Base-by-base conservation (phyloP, 2,329 filamentous ascomycete genomes). In the Aspergillus sp. region DNA sequence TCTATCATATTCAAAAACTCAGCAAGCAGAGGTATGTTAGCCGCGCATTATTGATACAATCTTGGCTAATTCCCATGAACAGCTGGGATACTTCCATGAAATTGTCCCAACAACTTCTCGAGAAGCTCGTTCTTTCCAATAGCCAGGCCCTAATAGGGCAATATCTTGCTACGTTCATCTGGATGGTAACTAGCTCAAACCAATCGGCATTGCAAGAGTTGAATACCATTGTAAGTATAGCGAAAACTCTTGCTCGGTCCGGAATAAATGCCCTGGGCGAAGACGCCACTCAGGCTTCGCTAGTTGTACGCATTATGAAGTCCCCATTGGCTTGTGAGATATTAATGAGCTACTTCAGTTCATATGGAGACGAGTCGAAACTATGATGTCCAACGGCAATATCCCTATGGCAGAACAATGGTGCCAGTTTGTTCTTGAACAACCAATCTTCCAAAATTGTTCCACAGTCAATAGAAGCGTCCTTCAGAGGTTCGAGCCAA, bases 351-450 rank as follows among this genome's bases (percentile, higher is more conserved):
- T 39, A 13, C 19, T 30, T 19, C 48, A 91, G 86, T 66, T 95
- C 3, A 69, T 95, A 3, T 96, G 90, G 89, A 93, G 89, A 66
- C 79, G 77, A 22, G 74, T 87, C n/a, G 85, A 90, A 45, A 67
- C 73, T 1, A 72, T 74, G 12, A 81, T 80, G 52, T 68, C 68
- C 1, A 74, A 78, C 27, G 71, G 75, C 1, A 68, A 81, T 13
- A 79, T 78, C 47, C 70, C 74, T 2, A 54, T 73, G 12, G 79
- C 85, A 1, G 78, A 85, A 52, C 67, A 72, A 44, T 96, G 88
- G 89, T 94, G 88, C 57, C 74, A 67, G 6, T 62, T 89, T 15
- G 83, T 86, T 0, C 72, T 58, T 2, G 45, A 86, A 10, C 84
- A 90, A 59, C 63, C 72, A 0, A 59, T 88, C 0, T 90, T 96